Percentiles rank a stretch among this genome's conserved stretches.
phyloP scores from a whole-genome alignment of 768 basidiomycete genomes.

The Tricholoma sp. region DNA sequence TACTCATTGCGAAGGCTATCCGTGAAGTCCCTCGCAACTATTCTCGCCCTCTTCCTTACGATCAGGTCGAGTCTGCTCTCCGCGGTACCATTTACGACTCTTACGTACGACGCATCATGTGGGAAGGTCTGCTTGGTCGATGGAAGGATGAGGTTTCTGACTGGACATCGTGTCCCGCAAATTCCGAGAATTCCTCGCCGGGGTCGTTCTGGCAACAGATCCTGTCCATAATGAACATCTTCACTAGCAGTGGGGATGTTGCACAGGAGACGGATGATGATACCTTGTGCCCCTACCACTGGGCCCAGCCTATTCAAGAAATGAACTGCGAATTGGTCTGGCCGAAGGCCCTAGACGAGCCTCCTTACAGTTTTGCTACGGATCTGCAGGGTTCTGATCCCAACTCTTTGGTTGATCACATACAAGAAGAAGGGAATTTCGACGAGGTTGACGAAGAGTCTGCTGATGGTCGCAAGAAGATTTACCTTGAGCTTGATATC shows the following conservation, averaged over 20 bases:
- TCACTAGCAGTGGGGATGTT: conserved; percentile 9
- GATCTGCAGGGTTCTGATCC: conserved; percentile 10
- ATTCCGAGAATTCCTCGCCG: not conserved
- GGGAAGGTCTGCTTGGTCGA: conserved; percentile 73
- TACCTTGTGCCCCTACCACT: conserved; percentile 69
- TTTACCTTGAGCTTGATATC: conserved; percentile 73
- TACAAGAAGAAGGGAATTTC: conserved; percentile 6
- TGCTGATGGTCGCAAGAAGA: conserved; percentile 4
- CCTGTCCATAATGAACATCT: conserved; percentile 17
- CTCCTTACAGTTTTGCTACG: conserved; percentile 28
- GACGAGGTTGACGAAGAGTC: conserved; percentile 5
- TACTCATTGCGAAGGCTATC: conserved; percentile 79
- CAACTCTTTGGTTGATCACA: conserved; percentile 11
- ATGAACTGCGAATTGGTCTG: conserved; percentile 84
- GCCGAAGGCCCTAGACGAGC: conserved; percentile 63
- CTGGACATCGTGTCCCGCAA: conserved; percentile 59
- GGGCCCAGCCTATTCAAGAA: conserved; percentile 67
- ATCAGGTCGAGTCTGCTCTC: conserved; percentile 60
- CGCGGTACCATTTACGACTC: conserved; percentile 83
- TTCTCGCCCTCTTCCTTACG: conserved; percentile 62
- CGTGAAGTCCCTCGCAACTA: conserved; percentile 75
- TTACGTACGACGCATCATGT: conserved; percentile 80
- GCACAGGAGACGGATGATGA: conserved; percentile 43
- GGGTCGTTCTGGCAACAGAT: conserved; percentile 24
- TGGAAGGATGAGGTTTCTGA: conserved; percentile 54